Evolutionary conservation across 2,329 filamentous ascomycete genomes (phyloP).

Genomic region (Beauveria australis): DNA sequence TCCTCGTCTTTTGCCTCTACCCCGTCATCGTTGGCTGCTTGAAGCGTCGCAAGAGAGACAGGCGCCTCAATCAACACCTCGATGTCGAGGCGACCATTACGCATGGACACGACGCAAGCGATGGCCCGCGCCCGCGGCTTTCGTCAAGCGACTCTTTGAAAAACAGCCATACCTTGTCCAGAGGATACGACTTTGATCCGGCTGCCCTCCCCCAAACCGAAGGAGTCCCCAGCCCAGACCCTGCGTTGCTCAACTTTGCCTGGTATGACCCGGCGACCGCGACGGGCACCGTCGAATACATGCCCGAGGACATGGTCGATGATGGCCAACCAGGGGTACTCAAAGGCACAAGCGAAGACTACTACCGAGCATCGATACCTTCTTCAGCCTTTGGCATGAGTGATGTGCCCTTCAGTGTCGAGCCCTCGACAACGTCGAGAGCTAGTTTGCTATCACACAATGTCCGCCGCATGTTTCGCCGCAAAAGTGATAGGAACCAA

Average conservation of each 20-base stretch:
- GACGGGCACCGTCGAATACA: constrained; percentile 10
- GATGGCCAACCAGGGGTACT: constrained; percentile 23
- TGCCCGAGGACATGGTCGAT: constrained; percentile 18
- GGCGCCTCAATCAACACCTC: constrained; percentile 11
- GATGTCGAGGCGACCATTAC: constrained; percentile 25
- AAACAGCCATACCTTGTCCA: constrained; percentile 21
- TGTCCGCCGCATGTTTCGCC: constrained; percentile 27
- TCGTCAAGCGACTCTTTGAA: constrained; percentile 31
- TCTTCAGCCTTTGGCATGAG: constrained; percentile 34
- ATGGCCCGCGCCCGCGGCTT: constrained; percentile 21
- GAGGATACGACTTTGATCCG: constrained; percentile 15
- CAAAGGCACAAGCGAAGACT: constrained; percentile 30
- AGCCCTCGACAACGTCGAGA: constrained; percentile 21
- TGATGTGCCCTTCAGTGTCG: constrained; percentile 17
- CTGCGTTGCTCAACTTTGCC: constrained; percentile 10
- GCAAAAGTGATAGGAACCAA: constrained; percentile 25
- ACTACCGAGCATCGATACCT: constrained; percentile 33
- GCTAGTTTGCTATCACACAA: constrained; percentile 28
- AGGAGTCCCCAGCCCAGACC: neutral
- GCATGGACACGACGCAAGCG: constrained; percentile 11
- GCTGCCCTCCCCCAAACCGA: neutral
- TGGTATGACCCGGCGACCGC: constrained; percentile 2
- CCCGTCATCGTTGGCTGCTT: constrained; percentile 28
- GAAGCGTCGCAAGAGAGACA: constrained; percentile 21
- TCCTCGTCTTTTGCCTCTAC: constrained; percentile 31